These are phyloP conservation scores for Kwoniella shandongensis DNA, from an alignment of 768 basidiomycete species.

Conservation along the genomic window DNA sequence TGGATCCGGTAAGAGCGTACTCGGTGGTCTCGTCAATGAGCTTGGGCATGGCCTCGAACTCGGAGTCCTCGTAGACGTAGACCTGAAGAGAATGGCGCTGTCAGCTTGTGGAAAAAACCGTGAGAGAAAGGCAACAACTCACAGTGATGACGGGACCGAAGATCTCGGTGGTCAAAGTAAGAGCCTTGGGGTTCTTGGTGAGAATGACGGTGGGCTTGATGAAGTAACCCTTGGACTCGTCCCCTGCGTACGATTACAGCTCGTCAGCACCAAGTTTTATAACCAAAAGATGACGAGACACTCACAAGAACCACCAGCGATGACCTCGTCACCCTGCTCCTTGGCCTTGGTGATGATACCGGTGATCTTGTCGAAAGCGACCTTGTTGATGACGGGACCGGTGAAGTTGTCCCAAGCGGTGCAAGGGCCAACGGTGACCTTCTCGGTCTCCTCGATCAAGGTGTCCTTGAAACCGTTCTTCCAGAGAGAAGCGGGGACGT, in stretches of 20 bases:
- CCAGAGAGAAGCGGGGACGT: constrained; percentile 88
- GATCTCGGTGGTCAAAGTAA: constrained; percentile 92
- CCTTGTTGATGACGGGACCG: constrained; percentile 89
- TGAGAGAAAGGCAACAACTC: constrained; percentile 24
- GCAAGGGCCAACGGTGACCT: constrained; percentile 79
- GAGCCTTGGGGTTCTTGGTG: constrained; percentile 80
- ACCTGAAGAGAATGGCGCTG: constrained; percentile 57
- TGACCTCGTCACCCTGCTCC: constrained; percentile 80
- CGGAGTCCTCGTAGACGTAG: constrained; percentile 81
- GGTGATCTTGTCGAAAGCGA: constrained; percentile 84
- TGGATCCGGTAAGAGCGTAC: constrained; percentile 93
- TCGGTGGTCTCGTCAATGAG: constrained; percentile 80
- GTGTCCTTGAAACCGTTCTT: constrained; percentile 77
- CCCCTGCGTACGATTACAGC: constrained; percentile 52
- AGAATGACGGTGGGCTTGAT: constrained; percentile 91
- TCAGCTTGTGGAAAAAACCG: not conserved
- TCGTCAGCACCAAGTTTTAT: not conserved
- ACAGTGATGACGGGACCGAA: constrained; percentile 95
- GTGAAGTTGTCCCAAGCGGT: constrained; percentile 81
- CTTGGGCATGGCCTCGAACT: constrained; percentile 82
- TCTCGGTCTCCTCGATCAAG: constrained; percentile 70
- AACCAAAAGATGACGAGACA: constrained; percentile 22
- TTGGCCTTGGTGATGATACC: constrained; percentile 83
- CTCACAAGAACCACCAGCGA: constrained; percentile 68
- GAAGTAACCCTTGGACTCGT: constrained; percentile 90